Evolutionary conservation across 2,329 filamentous ascomycete genomes (phyloP), one percentile per base, ranked within the genome.

Genomic region (Fusarium sp.): DNA sequence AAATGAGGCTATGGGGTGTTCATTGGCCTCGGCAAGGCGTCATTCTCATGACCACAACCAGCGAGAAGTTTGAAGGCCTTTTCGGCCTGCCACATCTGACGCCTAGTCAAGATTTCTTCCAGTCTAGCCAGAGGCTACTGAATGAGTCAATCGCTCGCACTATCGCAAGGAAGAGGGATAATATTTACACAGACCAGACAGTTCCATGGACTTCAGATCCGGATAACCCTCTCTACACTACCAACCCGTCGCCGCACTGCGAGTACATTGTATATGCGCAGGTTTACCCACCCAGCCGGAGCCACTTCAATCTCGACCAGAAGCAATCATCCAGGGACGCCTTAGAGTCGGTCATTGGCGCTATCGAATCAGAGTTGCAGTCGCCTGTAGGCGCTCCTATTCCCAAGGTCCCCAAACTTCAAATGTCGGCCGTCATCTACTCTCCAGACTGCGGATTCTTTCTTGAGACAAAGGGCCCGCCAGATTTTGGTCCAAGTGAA

Each of bases 41-140:
- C 15, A 87, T 96, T 49, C 82, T 98, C 35, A 82, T 98, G 75
- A 92, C 91, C 3, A 97, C 95, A 1, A 95, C 94, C 47, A 97
- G 94, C 78, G 92, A 97, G 75, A 97, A 97, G 81, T 96, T 96
- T 74, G 88, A 91, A n/a, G 94, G 96, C 43, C 90, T 98, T 56
- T 97, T 97, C 77, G 92, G 90, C 4, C 82, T 98, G 46, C 94
- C 96, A 25, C 94, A 98, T 78, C 85, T 99, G 51, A 84, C 92
- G 1, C 85, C 92, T 0, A 78, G 82, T 20, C 75, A 81, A 5
- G 82, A 87, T 48, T 88, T 85, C 74, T 88, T 88, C 76, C 76
- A 80, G 74, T 84, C 86, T 63, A 84, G 88, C 80, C 77, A 90
- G 74, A 81, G 82, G 50, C 81, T 97, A 17, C 82, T 98, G 35